Percentiles rank a stretch among this genome's conserved stretches.
Evolutionary conservation across 1,284 basidiomycete genomes (phyloP).

Genomic region (Boletus semigastroideus): DNA sequence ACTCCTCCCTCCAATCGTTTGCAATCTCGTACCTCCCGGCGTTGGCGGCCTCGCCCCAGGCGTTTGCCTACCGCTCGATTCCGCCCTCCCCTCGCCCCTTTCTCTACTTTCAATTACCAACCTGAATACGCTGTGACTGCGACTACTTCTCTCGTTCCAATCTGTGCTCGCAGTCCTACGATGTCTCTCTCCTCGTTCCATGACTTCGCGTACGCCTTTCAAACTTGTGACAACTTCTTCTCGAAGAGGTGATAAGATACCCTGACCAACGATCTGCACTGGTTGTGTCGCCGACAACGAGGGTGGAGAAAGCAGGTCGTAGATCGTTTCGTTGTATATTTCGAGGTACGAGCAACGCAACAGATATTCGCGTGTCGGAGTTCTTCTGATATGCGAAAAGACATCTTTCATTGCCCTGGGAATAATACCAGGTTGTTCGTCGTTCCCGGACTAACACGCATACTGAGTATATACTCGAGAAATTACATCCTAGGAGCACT

Average conservation of each 20-base stretch:
- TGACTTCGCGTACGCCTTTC: slow-evolving; percentile 81
- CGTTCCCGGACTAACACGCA: slow-evolving; percentile 51
- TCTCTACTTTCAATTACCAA: slow-evolving; percentile 84
- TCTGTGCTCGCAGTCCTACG: slow-evolving; percentile 93
- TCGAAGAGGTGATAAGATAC: slow-evolving; percentile 69
- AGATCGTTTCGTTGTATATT: slow-evolving; percentile 94
- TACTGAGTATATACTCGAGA: not conserved
- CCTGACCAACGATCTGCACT: slow-evolving; percentile 69
- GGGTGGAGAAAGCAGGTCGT: slow-evolving; percentile 81
- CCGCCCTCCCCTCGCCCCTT: slow-evolving; percentile 46
- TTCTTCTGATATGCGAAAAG: slow-evolving; percentile 72
- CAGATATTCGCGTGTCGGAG: slow-evolving; percentile 84
- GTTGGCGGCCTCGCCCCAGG: slow-evolving; percentile 63
- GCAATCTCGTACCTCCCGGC: slow-evolving; percentile 62
- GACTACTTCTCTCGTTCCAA: slow-evolving; percentile 93
- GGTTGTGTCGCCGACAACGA: slow-evolving; percentile 58
- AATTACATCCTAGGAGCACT: slow-evolving; percentile 12
- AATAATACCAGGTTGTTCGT: slow-evolving; percentile 90
- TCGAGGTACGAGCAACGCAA: slow-evolving; percentile 94
- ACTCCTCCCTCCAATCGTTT: slow-evolving; percentile 69
- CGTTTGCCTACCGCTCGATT: slow-evolving; percentile 50
- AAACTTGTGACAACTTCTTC: slow-evolving; percentile 93
- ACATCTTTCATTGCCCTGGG: slow-evolving; percentile 88
- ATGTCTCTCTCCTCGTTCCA: slow-evolving; percentile 85
- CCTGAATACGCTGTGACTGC: slow-evolving; percentile 92